These are phyloP conservation scores for Cladochytrium tenue DNA, from an alignment of 371 early-diverging fungal genomes.

Conservation along the genomic window DNA sequence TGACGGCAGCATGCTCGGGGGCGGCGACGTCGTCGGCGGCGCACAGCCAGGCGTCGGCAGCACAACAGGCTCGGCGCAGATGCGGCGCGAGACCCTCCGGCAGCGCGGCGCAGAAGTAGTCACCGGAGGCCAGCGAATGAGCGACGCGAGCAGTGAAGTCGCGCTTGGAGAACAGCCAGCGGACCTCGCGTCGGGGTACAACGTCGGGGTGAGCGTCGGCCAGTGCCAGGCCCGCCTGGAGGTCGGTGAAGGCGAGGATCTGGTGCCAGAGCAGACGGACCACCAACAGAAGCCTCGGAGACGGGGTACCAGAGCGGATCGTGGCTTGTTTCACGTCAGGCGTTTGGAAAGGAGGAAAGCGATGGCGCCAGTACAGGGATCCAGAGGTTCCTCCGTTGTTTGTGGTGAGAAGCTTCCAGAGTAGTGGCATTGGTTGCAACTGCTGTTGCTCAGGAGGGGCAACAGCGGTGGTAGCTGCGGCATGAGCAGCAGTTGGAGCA, in stretches of 20 bases:
- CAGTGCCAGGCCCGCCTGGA: neutral
- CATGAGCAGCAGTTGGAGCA: neutral
- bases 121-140: neutral
- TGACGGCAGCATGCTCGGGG: too few relatives aligned
- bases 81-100: neutral
- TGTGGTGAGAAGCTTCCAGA: neutral
- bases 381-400: neutral
- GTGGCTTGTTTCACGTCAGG: neutral
- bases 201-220: neutral
- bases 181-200: neutral
- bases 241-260: neutral
- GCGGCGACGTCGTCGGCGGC: neutral
- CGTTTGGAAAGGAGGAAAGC: neutral
- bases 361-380: neutral
- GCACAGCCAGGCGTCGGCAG: neutral
- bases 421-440: neutral
- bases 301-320: neutral
- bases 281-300: neutral
- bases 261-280: neutral
- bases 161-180: neutral
- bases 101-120: neutral
- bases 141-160: neutral
- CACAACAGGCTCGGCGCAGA: neutral
- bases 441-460: neutral
- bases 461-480: neutral